phyloP scores from a whole-genome alignment of 768 basidiomycete genomes.

The Hericium rajendrae region DNA sequence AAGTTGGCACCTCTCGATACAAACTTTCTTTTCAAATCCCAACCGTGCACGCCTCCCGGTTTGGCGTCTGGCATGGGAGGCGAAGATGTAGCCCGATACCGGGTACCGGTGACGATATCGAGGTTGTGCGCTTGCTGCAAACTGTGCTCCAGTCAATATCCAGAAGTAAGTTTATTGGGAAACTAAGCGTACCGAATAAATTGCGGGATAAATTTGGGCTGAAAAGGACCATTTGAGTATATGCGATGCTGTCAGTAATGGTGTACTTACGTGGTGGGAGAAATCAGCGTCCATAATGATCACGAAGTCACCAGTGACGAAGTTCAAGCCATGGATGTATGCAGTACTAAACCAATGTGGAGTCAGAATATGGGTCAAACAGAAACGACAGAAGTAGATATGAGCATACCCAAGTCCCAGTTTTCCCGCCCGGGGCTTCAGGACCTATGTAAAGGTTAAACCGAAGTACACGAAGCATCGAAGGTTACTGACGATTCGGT shows the following conservation, averaged over 20 bases:
- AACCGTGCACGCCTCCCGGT: conserved; percentile 85
- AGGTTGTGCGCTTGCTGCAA: conserved; percentile 80
- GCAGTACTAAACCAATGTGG: conserved; percentile 54
- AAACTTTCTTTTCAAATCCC: conserved; percentile 85
- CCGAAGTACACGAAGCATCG: background rate
- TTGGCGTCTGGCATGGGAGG: conserved; percentile 47
- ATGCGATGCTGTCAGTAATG: background rate
- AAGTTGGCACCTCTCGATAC: conserved; percentile 88
- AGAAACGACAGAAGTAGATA: conserved; percentile 9
- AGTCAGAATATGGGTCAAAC: background rate
- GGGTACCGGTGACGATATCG: conserved; percentile 89
- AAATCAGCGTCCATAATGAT: conserved; percentile 98
- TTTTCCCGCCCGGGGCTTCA: conserved; percentile 85
- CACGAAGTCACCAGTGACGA: conserved; percentile 85
- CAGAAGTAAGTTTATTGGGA: background rate
- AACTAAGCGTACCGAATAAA: conserved; percentile 57
- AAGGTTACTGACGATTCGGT: conserved; percentile 55
- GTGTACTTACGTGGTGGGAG: conserved; percentile 72
- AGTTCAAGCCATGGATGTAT: conserved; percentile 86
- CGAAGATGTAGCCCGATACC: conserved; percentile 59
- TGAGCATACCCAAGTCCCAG: conserved; percentile 68
- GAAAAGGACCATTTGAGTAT: background rate
- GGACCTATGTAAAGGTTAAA: conserved; percentile 34
- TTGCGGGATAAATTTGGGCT: conserved; percentile 94
- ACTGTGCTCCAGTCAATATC: conserved; percentile 27